Conservation (phyloP, 371 early-diverging fungal species). For the Mortierella sp. region DNA sequence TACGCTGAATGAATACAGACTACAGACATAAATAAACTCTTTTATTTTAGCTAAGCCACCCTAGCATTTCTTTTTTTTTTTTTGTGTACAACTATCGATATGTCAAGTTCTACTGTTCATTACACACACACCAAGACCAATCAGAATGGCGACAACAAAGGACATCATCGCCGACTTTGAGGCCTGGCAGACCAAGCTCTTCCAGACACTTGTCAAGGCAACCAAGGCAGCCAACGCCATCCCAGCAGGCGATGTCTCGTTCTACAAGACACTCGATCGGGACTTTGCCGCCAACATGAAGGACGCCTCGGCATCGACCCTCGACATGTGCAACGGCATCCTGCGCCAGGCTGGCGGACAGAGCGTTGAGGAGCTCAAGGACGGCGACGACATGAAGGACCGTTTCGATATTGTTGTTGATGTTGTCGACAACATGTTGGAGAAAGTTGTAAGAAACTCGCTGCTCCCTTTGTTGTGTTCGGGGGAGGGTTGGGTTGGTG, state of each 20-base stretch:
- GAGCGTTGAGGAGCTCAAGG: conserved; percentile 58
- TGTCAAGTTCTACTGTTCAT: not conserved
- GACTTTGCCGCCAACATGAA: conserved; percentile 72
- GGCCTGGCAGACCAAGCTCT: conserved; percentile 67
- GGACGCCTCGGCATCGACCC: conserved; percentile 63
- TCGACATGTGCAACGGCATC: conserved; percentile 73
- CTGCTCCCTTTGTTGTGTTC: not conserved
- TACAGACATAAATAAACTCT: not conserved
- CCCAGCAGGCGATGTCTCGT: conserved; percentile 72
- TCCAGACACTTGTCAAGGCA: conserved; percentile 72
- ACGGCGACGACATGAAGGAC: conserved; percentile 80
- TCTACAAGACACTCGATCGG: conserved; percentile 78
- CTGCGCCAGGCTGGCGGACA: conserved; percentile 62
- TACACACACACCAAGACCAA: not conserved
- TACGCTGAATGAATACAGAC: not conserved
- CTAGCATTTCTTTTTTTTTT: not conserved
- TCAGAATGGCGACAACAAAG: conserved; percentile 29
- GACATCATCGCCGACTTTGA: conserved; percentile 66
- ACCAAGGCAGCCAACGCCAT: conserved; percentile 77
- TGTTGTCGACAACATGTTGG: conserved; percentile 86
- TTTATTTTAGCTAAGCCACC: not conserved
- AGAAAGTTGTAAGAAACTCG: conserved; percentile 76
- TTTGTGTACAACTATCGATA: not conserved
- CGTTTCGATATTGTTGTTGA: conserved; percentile 79
- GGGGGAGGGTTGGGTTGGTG: too few species aligned